Conservation (phyloP, 164 flowering plant genomes). For the Piper betle region DNA sequence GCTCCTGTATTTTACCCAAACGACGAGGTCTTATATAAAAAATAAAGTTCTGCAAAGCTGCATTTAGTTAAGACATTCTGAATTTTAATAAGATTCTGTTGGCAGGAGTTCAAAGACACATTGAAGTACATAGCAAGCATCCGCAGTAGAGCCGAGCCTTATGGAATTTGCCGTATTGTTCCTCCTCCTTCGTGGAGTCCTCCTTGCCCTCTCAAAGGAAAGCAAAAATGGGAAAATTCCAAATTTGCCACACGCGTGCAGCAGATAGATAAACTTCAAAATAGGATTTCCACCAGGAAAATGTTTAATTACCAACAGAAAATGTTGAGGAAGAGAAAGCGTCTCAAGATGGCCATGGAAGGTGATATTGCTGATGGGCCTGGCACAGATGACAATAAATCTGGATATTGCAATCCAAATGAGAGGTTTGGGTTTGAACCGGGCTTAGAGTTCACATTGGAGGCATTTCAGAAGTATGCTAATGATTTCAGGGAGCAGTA, state of each 20-base stretch:
- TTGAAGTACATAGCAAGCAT: conserved; percentile 66
- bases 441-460: conserved; percentile 75
- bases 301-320: conserved; percentile 14
- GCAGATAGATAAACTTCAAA: conserved; percentile 72
- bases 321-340: conserved; percentile 42
- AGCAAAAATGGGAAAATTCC: conserved; percentile 44
- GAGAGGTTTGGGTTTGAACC: conserved; percentile 75
- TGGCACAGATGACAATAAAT: conserved; percentile 12
- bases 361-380: conserved; percentile 19
- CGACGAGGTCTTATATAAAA: conserved; percentile 52
- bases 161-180: conserved; percentile 90
- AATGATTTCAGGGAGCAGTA: conserved; percentile 70
- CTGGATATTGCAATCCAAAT: conserved; percentile 14
- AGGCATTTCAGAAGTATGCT: conserved; percentile 67
- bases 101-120: conserved; percentile 81
- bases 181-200: conserved; percentile 96
- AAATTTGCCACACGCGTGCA: conserved; percentile 71
- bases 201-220: conserved; percentile 65
- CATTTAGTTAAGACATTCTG: neutral
- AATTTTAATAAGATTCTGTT: conserved; percentile 8
- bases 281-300: conserved; percentile 43
- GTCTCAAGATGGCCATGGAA: conserved; percentile 33
- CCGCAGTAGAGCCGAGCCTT: conserved; percentile 51
- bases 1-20: conserved; percentile 91
- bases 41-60: neutral